These are phyloP conservation scores for Ambrosiella xylebori DNA, from an alignment of 2,329 filamentous ascomycete genomes.

Conservation along the genomic window DNA sequence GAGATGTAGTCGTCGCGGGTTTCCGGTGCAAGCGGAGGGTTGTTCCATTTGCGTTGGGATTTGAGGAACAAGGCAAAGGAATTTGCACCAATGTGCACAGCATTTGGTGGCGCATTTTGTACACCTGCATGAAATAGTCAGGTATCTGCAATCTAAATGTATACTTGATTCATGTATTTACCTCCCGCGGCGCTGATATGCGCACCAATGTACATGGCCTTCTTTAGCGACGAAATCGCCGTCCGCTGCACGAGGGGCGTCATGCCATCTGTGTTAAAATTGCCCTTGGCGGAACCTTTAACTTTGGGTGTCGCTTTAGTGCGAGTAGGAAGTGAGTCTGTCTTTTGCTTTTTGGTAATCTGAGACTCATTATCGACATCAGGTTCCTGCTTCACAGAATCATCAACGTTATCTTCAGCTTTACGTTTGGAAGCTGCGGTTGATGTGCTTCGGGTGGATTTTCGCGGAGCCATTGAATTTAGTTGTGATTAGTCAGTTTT, in stretches of 20 bases:
- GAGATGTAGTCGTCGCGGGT: slow-evolving; percentile 52
- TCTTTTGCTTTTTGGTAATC: slow-evolving; percentile 28
- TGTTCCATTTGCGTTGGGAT: slow-evolving; percentile 88
- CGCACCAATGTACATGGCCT: slow-evolving; percentile 68
- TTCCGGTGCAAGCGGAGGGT: slow-evolving; percentile 54
- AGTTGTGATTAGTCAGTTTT: neutral
- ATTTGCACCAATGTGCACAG: slow-evolving; percentile 70
- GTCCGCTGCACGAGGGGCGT: slow-evolving; percentile 52
- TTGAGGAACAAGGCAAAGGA: slow-evolving; percentile 91
- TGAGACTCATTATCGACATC: slow-evolving; percentile 15
- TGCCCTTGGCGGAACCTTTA: slow-evolving; percentile 23
- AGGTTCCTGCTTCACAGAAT: slow-evolving; percentile 15
- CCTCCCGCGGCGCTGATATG: slow-evolving; percentile 85
- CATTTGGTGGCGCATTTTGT: slow-evolving; percentile 70
- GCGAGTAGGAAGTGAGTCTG: slow-evolving; percentile 13
- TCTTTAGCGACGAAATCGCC: slow-evolving; percentile 41
- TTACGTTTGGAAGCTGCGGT: slow-evolving; percentile 8
- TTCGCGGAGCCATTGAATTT: slow-evolving; percentile 1
- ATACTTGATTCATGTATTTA: slow-evolving; percentile 21
- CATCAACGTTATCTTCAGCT: slow-evolving; percentile 16
- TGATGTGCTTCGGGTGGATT: slow-evolving; percentile 8
- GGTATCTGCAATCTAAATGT: neutral
- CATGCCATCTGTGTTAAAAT: slow-evolving; percentile 25
- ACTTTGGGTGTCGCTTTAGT: slow-evolving; percentile 5
- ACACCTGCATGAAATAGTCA: slow-evolving; percentile 41